Percentiles rank a stretch among this genome's conserved stretches.
phyloP scores from a whole-genome alignment of 2,329 filamentous ascomycete genomes.

The Fusarium pseudograminearum region DNA sequence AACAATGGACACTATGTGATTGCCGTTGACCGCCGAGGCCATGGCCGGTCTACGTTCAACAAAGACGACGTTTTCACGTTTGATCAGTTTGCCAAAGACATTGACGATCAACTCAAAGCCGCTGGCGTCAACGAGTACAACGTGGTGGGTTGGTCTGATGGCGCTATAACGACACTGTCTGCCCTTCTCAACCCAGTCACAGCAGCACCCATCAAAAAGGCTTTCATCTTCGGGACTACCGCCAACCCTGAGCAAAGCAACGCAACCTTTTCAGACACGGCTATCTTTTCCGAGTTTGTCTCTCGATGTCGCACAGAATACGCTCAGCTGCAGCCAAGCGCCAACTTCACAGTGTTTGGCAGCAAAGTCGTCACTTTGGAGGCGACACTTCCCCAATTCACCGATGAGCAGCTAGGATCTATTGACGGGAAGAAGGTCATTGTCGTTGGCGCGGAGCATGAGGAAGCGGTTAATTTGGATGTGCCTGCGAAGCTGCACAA shows the following conservation, averaged over 20 bases:
- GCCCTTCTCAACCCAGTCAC: slow-evolving; percentile 52
- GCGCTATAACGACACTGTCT: slow-evolving; percentile 54
- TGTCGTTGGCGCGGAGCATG: slow-evolving; percentile 50
- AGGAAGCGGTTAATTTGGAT: slow-evolving; percentile 56
- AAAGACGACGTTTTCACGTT: slow-evolving; percentile 54
- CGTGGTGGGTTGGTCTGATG: slow-evolving; percentile 58
- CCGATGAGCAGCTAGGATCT: slow-evolving; percentile 45
- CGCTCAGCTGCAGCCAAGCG: slow-evolving; percentile 51
- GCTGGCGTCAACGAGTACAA: slow-evolving; percentile 50
- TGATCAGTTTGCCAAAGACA: slow-evolving; percentile 54
- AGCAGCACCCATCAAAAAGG: slow-evolving; percentile 52
- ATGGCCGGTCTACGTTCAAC: slow-evolving; percentile 56
- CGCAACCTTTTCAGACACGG: slow-evolving; percentile 49
- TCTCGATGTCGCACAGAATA: slow-evolving; percentile 54
- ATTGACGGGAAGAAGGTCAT: slow-evolving; percentile 50
- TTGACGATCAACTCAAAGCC: slow-evolving; percentile 49
- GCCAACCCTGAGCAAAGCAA: slow-evolving; percentile 53
- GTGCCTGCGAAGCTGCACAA: slow-evolving; percentile 52
- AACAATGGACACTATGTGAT: slow-evolving; percentile 54
- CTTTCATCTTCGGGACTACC: slow-evolving; percentile 56
- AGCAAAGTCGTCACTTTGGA: slow-evolving; percentile 55
- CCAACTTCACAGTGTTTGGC: slow-evolving; percentile 54
- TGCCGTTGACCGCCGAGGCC: slow-evolving; percentile 56
- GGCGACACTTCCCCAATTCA: slow-evolving; percentile 52
- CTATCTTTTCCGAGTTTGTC: slow-evolving; percentile 53